Conservation (phyloP, 495 filamentous ascomycete species). For the Amniculicola lignicola region DNA sequence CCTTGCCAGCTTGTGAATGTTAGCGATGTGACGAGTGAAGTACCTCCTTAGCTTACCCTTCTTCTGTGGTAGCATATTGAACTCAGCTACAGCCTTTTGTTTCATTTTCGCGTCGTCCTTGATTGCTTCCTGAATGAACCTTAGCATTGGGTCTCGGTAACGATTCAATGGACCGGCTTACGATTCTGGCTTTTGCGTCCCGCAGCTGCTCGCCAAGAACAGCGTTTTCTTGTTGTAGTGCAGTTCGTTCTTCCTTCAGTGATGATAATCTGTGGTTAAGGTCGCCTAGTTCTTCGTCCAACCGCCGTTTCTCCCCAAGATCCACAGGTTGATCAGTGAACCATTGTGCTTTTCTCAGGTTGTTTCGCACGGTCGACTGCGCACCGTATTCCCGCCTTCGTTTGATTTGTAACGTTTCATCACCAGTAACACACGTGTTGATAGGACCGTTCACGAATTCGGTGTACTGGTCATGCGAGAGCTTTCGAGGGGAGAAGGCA, state of each 20-base stretch:
- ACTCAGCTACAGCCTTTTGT: conserved; percentile 61
- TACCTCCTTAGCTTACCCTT: conserved; percentile 52
- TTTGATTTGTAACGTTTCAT: conserved; percentile 55
- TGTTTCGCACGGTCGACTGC: conserved; percentile 59
- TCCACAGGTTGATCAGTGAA: conserved; percentile 82
- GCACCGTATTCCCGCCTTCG: conserved; percentile 72
- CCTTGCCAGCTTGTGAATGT: conserved; percentile 2
- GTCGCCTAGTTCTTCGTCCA: conserved; percentile 40
- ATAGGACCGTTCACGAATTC: conserved; percentile 54
- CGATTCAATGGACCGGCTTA: conserved; percentile 46
- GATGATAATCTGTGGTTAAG: not conserved
- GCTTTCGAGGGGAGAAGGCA: conserved; percentile 59
- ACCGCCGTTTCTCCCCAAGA: conserved; percentile 51
- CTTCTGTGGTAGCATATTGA: conserved; percentile 63
- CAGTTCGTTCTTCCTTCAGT: conserved; percentile 41
- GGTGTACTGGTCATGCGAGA: conserved; percentile 61
- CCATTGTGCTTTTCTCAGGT: conserved; percentile 53
- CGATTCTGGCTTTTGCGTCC: conserved; percentile 26
- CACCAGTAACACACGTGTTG: conserved; percentile 60
- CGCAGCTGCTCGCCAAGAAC: too few relatives aligned
- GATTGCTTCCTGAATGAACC: conserved; percentile 41
- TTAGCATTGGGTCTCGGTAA: not conserved
- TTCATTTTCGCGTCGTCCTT: conserved; percentile 52
- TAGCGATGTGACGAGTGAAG: conserved; percentile 33
- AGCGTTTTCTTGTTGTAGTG: conserved; percentile 41